phyloP scores from a whole-genome alignment of 768 basidiomycete species.

The Lentinula boryana region DNA sequence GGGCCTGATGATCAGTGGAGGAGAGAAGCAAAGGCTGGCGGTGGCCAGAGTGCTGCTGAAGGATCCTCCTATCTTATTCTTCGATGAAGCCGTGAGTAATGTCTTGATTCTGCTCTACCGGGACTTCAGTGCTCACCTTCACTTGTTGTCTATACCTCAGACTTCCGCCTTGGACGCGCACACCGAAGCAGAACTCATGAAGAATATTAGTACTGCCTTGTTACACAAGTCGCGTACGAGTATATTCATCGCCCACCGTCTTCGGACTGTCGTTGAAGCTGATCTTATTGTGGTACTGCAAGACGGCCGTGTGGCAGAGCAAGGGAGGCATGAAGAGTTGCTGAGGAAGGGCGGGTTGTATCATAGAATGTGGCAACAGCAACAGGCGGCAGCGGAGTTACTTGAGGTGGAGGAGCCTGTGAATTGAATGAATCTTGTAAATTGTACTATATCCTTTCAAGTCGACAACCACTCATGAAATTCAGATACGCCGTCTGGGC shows the following conservation, averaged over 20 bases:
- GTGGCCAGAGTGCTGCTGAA: conserved; percentile 91
- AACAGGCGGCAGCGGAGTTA: conserved; percentile 35
- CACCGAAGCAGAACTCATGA: conserved; percentile 93
- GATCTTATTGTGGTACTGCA: conserved; percentile 91
- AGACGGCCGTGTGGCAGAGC: conserved; percentile 87
- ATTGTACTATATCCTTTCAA: background rate
- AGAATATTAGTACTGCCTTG: conserved; percentile 79
- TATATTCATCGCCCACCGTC: conserved; percentile 93
- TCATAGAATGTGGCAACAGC: conserved; percentile 77
- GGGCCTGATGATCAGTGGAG: conserved; percentile 97
- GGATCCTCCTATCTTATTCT: conserved; percentile 94
- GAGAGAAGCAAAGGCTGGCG: conserved; percentile 96
- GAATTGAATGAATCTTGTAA: conserved; percentile 15
- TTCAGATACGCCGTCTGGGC: too few relatives aligned
- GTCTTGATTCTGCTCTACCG: conserved; percentile 5
- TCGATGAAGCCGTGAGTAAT: conserved; percentile 88
- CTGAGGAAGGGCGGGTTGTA: conserved; percentile 68
- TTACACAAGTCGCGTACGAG: conserved; percentile 80
- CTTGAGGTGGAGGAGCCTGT: background rate
- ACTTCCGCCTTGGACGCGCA: conserved; percentile 95
- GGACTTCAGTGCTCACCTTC: background rate
- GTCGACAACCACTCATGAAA: background rate
- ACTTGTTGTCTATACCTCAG: conserved; percentile 29
- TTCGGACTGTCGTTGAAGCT: conserved; percentile 88
- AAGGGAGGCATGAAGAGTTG: conserved; percentile 89